Evolutionary conservation across 2,329 filamentous ascomycete genomes (phyloP).

Genomic region (Davidsoniella australis): DNA sequence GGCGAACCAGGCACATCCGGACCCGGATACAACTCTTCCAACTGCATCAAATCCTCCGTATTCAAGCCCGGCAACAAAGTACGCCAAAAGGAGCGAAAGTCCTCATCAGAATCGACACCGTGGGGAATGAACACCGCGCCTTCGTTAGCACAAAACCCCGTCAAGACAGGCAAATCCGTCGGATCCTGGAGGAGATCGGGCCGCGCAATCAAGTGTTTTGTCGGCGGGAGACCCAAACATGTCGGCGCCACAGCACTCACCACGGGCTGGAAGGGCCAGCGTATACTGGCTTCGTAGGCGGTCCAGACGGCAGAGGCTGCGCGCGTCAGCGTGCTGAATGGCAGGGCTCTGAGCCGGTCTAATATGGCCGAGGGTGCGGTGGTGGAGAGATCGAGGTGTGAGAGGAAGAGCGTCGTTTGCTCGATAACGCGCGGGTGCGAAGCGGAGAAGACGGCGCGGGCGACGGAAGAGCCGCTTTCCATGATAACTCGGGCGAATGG

Average conservation of each 20-base stretch:
- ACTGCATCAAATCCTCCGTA: slow-evolving; percentile 30
- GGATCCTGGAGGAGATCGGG: slow-evolving; percentile 36
- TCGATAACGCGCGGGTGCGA: slow-evolving; percentile 38
- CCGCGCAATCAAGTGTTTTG: slow-evolving; percentile 15
- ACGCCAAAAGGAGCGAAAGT: slow-evolving; percentile 44
- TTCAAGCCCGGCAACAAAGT: slow-evolving; percentile 38
- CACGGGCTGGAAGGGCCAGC: slow-evolving; percentile 52
- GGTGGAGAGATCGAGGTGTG: too few relatives aligned
- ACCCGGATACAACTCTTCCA: slow-evolving; percentile 47
- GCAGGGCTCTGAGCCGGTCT: not conserved
- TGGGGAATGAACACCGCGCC: slow-evolving; percentile 46
- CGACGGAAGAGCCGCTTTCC: slow-evolving; percentile 39
- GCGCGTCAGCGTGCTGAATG: slow-evolving; percentile 27
- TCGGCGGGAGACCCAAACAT: slow-evolving; percentile 23
- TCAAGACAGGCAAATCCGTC: slow-evolving; percentile 30
- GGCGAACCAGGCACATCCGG: slow-evolving; percentile 25
- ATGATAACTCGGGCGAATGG: slow-evolving; percentile 37
- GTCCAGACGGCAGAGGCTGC: slow-evolving; percentile 22
- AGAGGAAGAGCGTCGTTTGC: slow-evolving; percentile 35
- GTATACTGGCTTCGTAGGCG: slow-evolving; percentile 21
- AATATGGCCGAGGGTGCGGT: too few relatives aligned
- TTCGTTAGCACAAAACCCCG: slow-evolving; percentile 56
- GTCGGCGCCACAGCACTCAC: slow-evolving; percentile 38
- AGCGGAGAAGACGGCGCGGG: slow-evolving; percentile 34
- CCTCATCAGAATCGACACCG: slow-evolving; percentile 25